These are phyloP conservation scores for Oxyria digyna DNA, from an alignment of 148 eudicot species.

Conservation along the genomic window DNA sequence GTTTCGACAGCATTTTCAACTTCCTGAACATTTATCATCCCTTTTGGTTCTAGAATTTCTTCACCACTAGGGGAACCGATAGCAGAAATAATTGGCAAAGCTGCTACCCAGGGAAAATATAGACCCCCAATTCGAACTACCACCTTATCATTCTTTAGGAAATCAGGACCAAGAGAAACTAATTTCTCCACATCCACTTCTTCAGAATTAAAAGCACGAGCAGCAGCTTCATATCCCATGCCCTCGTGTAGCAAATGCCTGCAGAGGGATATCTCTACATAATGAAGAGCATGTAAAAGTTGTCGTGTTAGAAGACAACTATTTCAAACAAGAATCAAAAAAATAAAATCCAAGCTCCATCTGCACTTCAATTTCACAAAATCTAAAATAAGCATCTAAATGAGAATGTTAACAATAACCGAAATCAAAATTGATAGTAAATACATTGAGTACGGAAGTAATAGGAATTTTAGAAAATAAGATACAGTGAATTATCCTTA, in stretches of 20 bases:
- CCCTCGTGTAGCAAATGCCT: conserved; percentile 32
- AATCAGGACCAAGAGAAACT: conserved; percentile 20
- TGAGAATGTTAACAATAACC: neutral
- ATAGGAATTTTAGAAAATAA: neutral
- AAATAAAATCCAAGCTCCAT: neutral
- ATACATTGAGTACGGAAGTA: neutral
- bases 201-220: conserved; percentile 28
- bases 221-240: conserved; percentile 45
- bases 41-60: conserved; percentile 25
- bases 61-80: conserved; percentile 20
- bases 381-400: too few species aligned
- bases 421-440: neutral
- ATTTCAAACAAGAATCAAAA: neutral
- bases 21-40: conserved; percentile 29
- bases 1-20: conserved; percentile 26
- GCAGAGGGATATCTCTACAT: conserved; percentile 30
- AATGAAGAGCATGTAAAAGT: neutral
- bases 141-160: conserved; percentile 21
- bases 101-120: conserved; percentile 40
- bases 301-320: neutral
- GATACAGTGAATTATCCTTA: conserved; percentile 21
- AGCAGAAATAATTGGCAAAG: conserved; percentile 29
- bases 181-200: conserved; percentile 23
- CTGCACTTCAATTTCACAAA: neutral
- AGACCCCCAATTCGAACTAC: conserved; percentile 39